phyloP scores from a whole-genome alignment of 345 rosid genomes.

The Psidium guajava region DNA sequence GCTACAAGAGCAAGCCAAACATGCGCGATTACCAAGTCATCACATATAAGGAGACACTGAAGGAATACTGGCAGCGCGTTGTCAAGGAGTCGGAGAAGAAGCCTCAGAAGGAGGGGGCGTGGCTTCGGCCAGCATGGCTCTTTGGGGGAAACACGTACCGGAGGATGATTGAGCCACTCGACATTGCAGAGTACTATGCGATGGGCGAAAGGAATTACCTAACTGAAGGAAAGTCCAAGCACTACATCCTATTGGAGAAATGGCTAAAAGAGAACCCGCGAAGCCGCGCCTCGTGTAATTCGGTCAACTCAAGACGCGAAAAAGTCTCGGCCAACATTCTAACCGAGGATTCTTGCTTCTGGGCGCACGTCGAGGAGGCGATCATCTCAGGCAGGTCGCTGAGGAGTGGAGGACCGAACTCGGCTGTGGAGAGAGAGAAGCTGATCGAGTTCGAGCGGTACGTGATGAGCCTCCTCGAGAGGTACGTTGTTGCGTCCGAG shows the following conservation, averaged over 20 bases:
- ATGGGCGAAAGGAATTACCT: conserved; percentile 14
- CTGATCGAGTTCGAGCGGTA: conserved; percentile 27
- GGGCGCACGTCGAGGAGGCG: conserved; percentile 78
- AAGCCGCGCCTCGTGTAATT: no score
- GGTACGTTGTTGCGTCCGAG: conserved; percentile 41
- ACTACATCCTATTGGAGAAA: conserved; percentile 33
- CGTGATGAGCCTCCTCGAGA: conserved; percentile 20
- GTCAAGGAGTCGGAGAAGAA: conserved; percentile 39
- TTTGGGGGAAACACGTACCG: conserved; percentile 40
- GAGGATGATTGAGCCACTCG: conserved; percentile 69
- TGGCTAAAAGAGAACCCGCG: conserved; percentile 17
- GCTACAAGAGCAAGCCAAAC: conserved; percentile 15
- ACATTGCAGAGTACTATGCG: conserved; percentile 48
- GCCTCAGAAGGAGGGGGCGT: conserved; percentile 31
- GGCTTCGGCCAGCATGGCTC: conserved; percentile 20
- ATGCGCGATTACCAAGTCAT: not conserved
- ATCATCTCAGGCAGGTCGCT: conserved; percentile 3
- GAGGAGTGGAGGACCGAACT: not conserved
- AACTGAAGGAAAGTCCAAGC: conserved; percentile 26
- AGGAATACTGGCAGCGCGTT: conserved; percentile 30
- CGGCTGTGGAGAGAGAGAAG: not conserved
- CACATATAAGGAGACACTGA: conserved; percentile 14
- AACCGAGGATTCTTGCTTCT: conserved; percentile 56
- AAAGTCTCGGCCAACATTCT: no score
- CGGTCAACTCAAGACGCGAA: no score